Base-by-base conservation (phyloP, 1,284 basidiomycete genomes). In the Malassezia cuniculi region DNA sequence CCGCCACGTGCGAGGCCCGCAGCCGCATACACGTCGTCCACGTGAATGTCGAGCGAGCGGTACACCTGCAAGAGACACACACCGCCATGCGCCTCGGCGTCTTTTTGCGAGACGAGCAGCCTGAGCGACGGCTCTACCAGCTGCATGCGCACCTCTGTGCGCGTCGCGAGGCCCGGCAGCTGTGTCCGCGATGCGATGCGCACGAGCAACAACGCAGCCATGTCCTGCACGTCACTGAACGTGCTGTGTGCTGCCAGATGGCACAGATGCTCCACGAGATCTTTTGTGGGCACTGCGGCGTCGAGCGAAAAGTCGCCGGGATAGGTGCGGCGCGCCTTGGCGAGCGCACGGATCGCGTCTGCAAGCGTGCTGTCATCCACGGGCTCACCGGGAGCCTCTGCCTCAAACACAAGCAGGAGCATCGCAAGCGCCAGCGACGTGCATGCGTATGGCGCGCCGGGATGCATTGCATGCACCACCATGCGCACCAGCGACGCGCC, bases 401-500 rank as follows among this genome's bases (percentile, higher is more conserved):
- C 45, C 21, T 56, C 50, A 8, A 60, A 19, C 14, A 62, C 48
- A 14, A 57, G 44, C 12, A 53, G 51, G 9, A 60, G 42, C 25
- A 54, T 52, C 27, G 54, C 53, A 20, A 60, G 51, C 18, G 47
- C 48, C 10, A 55, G 52, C 30, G 56, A 48, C 38, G 46, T 48
- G 27, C 52, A 34, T 19, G 57, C 46, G 33, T 61, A 64, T 12
- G 60, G 57, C n/a, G 57, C 52, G 20, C 57, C 57, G 4, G 60
- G 57, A 37, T 60, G 56, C 15, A 56, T 47, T 4, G 54, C 50
- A 9, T 40, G 36, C 18, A 45, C 39, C 7, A 50, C 24, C 26
- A 51, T 52, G 3, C 38, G 41, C 11, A 34, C 43, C 11, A 52
- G 38, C 8, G 27, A 31, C 5, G 29, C 17, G 25, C 44, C 31